Percentiles rank a stretch among this genome's conserved stretches.
phyloP scores from a whole-genome alignment of 1,284 basidiomycete genomes.

The Apiotrichum montevideense region DNA sequence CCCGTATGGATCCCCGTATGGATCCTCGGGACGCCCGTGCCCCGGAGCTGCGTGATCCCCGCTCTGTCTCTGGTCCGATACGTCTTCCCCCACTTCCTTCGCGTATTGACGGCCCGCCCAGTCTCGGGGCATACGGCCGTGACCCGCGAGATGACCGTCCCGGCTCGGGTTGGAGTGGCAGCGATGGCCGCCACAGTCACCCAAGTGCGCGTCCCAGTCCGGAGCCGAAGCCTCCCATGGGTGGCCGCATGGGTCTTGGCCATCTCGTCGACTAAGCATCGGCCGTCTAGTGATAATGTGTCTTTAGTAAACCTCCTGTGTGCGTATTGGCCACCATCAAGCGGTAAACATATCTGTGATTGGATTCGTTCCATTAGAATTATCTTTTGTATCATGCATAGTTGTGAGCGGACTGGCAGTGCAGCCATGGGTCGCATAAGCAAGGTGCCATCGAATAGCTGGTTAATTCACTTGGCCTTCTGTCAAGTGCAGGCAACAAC shows the following conservation, averaged over 20 bases:
- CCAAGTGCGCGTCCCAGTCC: slow-evolving; percentile 10
- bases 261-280: slow-evolving; percentile 16
- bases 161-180: slow-evolving; percentile 12
- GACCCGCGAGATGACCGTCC: slow-evolving; percentile 10
- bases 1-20: too few relatives aligned
- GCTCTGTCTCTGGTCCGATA: background rate
- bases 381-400: too few relatives aligned
- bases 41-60: background rate
- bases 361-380: too few relatives aligned
- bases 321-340: too few relatives aligned
- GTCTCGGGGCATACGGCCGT: slow-evolving; percentile 11
- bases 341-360: too few relatives aligned
- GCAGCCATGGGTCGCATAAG: too few relatives aligned
- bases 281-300: too few relatives aligned
- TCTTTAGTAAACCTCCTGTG: too few relatives aligned
- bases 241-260: slow-evolving; percentile 18
- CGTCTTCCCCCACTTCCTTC: slow-evolving; percentile 11
- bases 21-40: background rate
- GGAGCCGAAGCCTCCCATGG: background rate
- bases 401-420: too few relatives aligned
- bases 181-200: slow-evolving; percentile 5
- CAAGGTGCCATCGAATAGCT: too few relatives aligned
- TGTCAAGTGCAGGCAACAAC: too few relatives aligned
- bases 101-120: slow-evolving; percentile 13
- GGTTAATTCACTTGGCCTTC: too few relatives aligned